Percentiles rank a stretch among this genome's conserved stretches.
These are phyloP conservation scores for Tripterygium wilfordii DNA, from an alignment of 177 flowering plant genomes.

Conservation along the genomic window DNA sequence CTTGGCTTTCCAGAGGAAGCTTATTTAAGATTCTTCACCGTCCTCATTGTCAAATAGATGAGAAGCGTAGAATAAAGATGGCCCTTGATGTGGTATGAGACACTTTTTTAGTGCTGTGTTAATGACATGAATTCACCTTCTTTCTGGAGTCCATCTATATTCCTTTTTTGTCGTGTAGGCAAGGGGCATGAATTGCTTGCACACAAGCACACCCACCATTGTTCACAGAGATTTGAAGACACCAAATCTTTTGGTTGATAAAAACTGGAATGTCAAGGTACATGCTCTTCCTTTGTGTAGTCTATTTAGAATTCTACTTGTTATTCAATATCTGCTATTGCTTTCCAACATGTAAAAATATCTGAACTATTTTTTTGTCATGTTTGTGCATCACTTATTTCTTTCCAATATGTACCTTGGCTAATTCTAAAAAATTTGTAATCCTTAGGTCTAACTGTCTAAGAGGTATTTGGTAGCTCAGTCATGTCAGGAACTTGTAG, in stretches of 20 bases:
- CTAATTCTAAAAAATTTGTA: too few species aligned
- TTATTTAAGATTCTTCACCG: conserved; percentile 89
- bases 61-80: conserved; percentile 91
- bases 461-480: too few species aligned
- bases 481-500: too few species aligned
- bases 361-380: too few species aligned
- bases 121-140: too few species aligned
- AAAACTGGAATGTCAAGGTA: conserved; percentile 99
- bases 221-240: conserved; percentile 98
- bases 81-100: conserved; percentile 95
- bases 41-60: conserved; percentile 83
- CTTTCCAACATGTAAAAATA: too few species aligned
- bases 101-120: not conserved
- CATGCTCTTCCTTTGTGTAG: not conserved
- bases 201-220: conserved; percentile 85
- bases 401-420: too few species aligned
- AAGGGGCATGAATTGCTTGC: conserved; percentile 97
- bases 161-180: conserved; percentile 51
- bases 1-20: conserved; percentile 71
- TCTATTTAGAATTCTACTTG: too few species aligned
- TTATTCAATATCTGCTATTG: too few species aligned
- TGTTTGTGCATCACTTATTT: too few species aligned
- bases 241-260: conserved; percentile 93
- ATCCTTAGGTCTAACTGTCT: too few species aligned
- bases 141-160: not conserved